A percentile compares a stretch with the other conserved stretches of the same genome.
phyloP scores from a whole-genome alignment of 108 stramenopile species.

The Mediolabrus comicus region DNA sequence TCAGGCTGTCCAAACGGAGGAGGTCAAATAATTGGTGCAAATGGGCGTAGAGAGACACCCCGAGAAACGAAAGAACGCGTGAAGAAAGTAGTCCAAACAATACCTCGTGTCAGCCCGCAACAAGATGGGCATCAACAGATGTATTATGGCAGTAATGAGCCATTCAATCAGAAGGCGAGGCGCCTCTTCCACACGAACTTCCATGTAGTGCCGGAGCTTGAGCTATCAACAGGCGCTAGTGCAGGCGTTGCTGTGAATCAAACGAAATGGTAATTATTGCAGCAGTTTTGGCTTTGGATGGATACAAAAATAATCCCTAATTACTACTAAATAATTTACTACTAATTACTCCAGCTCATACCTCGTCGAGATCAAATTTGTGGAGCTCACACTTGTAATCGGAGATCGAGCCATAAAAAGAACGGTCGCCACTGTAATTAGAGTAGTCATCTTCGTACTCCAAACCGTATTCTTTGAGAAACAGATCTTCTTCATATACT shows the following conservation, averaged over 20 bases:
- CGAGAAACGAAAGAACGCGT: slow-evolving; percentile 74
- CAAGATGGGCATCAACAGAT: neutral
- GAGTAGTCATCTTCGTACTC: slow-evolving; percentile 19
- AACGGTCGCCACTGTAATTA: slow-evolving; percentile 16
- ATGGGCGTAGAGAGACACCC: slow-evolving; percentile 69
- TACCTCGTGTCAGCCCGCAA: slow-evolving; percentile 28
- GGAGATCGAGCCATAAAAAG: slow-evolving; percentile 12
- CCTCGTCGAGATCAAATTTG: neutral
- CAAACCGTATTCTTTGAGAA: slow-evolving; percentile 4
- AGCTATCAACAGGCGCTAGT: slow-evolving; percentile 72
- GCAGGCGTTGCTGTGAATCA: slow-evolving; percentile 79
- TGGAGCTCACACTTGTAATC: neutral
- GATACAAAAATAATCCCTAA: too few species aligned
- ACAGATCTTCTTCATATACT: slow-evolving; percentile 6
- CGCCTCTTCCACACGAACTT: slow-evolving; percentile 59
- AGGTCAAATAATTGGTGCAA: slow-evolving; percentile 68
- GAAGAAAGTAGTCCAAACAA: slow-evolving; percentile 23
- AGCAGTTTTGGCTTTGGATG: too few species aligned
- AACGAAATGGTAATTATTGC: slow-evolving; percentile 75
- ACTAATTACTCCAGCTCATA: too few species aligned
- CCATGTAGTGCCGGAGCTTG: slow-evolving; percentile 83
- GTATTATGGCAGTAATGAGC: neutral
- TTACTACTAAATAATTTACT: too few species aligned
- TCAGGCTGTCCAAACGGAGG: slow-evolving; percentile 97
- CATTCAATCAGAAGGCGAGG: slow-evolving; percentile 26